A percentile compares a stretch with the other conserved stretches of the same genome.
phyloP scores from a whole-genome alignment of 192 early-diverging fungal species.

The Geranomyces michiganensis region DNA sequence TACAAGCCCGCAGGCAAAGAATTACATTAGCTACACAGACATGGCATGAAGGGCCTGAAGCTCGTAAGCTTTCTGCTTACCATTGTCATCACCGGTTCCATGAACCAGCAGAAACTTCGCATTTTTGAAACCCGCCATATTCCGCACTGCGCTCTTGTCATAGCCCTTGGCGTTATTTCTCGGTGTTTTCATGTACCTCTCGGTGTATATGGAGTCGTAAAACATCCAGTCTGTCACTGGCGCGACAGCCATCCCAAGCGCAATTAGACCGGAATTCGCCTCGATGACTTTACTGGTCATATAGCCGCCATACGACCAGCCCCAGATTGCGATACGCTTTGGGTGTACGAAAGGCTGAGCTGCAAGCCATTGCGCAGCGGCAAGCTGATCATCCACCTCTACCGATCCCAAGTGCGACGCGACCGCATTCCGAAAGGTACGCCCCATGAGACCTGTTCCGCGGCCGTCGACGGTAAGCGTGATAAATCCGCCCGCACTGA shows the following conservation, averaged over 20 bases:
- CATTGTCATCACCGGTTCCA: conserved; percentile 87
- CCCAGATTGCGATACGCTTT: conserved; percentile 87
- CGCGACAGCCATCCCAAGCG: conserved; percentile 88
- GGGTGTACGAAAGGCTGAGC: conserved; percentile 76
- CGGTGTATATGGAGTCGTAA: conserved; percentile 90
- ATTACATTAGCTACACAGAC: too few species aligned
- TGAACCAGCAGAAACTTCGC: conserved; percentile 83
- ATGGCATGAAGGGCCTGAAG: too few species aligned
- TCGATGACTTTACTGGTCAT: conserved; percentile 84
- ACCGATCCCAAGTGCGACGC: conserved; percentile 75
- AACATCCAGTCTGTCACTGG: conserved; percentile 93
- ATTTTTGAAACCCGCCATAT: conserved; percentile 81
- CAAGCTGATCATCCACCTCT: conserved; percentile 87
- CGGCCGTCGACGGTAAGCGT: conserved; percentile 73
- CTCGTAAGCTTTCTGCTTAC: too few species aligned
- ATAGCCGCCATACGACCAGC: conserved; percentile 96
- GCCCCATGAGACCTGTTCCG: conserved; percentile 86
- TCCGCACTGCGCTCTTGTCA: conserved; percentile 68
- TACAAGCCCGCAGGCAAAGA: conserved; percentile 44
- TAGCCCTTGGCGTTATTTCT: conserved; percentile 78
- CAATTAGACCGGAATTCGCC: conserved; percentile 78
- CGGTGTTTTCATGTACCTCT: conserved; percentile 95
- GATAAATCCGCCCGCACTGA: conserved; percentile 47
- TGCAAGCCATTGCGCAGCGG: conserved; percentile 72
- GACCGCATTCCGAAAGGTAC: conserved; percentile 76